These are phyloP conservation scores for Allomyces macrogynus DNA, from an alignment of 192 early-diverging fungal genomes.

Conservation along the genomic window DNA sequence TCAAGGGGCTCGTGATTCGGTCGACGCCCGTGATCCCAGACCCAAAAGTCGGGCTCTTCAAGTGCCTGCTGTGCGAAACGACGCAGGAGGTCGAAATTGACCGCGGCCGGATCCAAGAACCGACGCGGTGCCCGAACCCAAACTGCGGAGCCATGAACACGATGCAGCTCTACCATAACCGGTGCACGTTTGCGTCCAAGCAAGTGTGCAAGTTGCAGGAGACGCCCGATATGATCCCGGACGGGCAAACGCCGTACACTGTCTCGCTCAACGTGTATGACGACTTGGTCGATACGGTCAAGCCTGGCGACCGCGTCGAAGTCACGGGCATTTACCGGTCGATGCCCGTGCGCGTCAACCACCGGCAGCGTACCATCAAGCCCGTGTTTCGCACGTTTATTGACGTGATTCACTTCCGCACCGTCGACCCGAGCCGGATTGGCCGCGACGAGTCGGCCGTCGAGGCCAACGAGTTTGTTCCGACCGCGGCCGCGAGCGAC, in stretches of 20 bases:
- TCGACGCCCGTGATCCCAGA: slow-evolving; percentile 84
- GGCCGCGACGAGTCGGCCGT: slow-evolving; percentile 4
- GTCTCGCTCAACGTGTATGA: slow-evolving; percentile 80
- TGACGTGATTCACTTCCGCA: slow-evolving; percentile 83
- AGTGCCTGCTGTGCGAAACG: slow-evolving; percentile 75
- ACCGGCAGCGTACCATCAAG: slow-evolving; percentile 68
- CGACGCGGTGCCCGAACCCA: slow-evolving; percentile 56
- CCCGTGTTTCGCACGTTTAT: slow-evolving; percentile 84
- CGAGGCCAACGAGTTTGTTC: slow-evolving; percentile 10
- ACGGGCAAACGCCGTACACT: slow-evolving; percentile 95
- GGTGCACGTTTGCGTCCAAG: slow-evolving; percentile 81
- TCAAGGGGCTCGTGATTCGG: slow-evolving; percentile 86
- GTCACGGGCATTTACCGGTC: slow-evolving; percentile 89
- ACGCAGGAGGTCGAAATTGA: slow-evolving; percentile 56
- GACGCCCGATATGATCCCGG: slow-evolving; percentile 80
- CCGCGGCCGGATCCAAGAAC: slow-evolving; percentile 73
- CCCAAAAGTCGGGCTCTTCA: slow-evolving; percentile 80
- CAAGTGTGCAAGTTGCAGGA: slow-evolving; percentile 87
- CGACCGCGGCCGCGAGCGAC: slow-evolving; percentile 7
- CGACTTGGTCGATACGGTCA: slow-evolving; percentile 77
- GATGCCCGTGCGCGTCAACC: slow-evolving; percentile 77
- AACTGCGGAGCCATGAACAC: slow-evolving; percentile 60
- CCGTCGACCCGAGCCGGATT: slow-evolving; percentile 52
- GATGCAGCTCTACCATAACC: slow-evolving; percentile 81
- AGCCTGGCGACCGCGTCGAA: slow-evolving; percentile 83